Evolutionary conservation across 2,329 filamentous ascomycete species (phyloP).

Genomic region (Calonectria pauciramosa): DNA sequence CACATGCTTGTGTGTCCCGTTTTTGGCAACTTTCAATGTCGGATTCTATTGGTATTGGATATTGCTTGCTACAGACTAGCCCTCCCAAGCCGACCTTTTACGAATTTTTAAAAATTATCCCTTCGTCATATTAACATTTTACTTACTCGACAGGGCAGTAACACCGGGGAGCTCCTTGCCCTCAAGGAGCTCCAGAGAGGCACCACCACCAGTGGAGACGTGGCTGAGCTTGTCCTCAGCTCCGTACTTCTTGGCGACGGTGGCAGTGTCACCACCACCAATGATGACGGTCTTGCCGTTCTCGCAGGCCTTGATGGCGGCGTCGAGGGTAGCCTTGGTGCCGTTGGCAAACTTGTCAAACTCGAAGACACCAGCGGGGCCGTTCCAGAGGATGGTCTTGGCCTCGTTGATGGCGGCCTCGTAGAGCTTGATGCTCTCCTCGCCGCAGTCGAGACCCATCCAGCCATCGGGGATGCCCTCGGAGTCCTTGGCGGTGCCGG

Average conservation of each 20-base stretch:
- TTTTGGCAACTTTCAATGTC: slow-evolving; percentile 31
- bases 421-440: slow-evolving; percentile 90
- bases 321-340: slow-evolving; percentile 93
- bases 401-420: slow-evolving; percentile 87
- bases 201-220: slow-evolving; percentile 96
- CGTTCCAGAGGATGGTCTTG: slow-evolving; percentile 99
- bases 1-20: slow-evolving; percentile 10
- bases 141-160: slow-evolving; percentile 86
- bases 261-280: slow-evolving; percentile 97
- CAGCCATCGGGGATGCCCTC: slow-evolving; percentile 95
- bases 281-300: slow-evolving; percentile 97
- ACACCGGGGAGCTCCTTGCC: slow-evolving; percentile 98
- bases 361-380: slow-evolving; percentile 97
- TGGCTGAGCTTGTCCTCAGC: slow-evolving; percentile 98
- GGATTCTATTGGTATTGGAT: slow-evolving; percentile 33
- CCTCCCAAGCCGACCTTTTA: slow-evolving; percentile 49
- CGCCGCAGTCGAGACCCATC: slow-evolving; percentile 97
- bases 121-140: slow-evolving; percentile 53
- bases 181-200: slow-evolving; percentile 95
- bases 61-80: slow-evolving; percentile 53
- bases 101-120: slow-evolving; percentile 45
- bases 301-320: slow-evolving; percentile 84
- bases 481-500: slow-evolving; percentile 85
- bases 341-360: slow-evolving; percentile 93
- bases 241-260: slow-evolving; percentile 96